phyloP scores from a whole-genome alignment of 768 basidiomycete genomes.

The Serendipita sp. region DNA sequence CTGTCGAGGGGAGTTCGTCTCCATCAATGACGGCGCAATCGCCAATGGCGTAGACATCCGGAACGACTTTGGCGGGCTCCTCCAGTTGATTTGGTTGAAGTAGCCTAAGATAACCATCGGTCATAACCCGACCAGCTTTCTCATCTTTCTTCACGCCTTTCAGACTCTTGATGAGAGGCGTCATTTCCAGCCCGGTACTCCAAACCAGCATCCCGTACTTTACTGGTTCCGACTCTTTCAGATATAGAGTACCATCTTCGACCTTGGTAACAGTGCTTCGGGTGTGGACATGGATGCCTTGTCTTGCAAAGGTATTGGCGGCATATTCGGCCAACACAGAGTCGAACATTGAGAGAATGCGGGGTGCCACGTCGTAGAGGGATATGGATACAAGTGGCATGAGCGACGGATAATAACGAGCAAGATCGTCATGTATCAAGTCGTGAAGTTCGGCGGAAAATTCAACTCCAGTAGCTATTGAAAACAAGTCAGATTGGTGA shows the following conservation, averaged over 20 bases:
- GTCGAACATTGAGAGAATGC: constrained; percentile 64
- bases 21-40: constrained; percentile 52
- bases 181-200: constrained; percentile 74
- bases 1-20: constrained; percentile 58
- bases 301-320: constrained; percentile 51
- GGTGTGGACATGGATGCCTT: constrained; percentile 58
- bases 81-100: constrained; percentile 33
- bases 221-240: constrained; percentile 57
- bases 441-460: constrained; percentile 75
- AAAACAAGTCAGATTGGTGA: not conserved
- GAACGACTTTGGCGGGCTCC: constrained; percentile 22
- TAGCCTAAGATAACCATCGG: constrained; percentile 47
- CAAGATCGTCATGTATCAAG: constrained; percentile 51
- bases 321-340: constrained; percentile 49
- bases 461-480: constrained; percentile 50
- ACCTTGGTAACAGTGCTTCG: constrained; percentile 61
- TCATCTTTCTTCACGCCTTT: constrained; percentile 44
- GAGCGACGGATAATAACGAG: constrained; percentile 44
- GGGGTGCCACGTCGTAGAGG: constrained; percentile 67
- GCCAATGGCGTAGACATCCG: constrained; percentile 69
- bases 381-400: constrained; percentile 53
- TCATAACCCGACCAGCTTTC: constrained; percentile 38
- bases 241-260: constrained; percentile 51
- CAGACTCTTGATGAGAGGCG: constrained; percentile 56
- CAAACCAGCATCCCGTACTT: constrained; percentile 74